A percentile compares a stretch with the other conserved stretches of the same genome.
These are phyloP conservation scores for Circinella umbellata DNA, from an alignment of 371 early-diverging fungal genomes.

Conservation along the genomic window DNA sequence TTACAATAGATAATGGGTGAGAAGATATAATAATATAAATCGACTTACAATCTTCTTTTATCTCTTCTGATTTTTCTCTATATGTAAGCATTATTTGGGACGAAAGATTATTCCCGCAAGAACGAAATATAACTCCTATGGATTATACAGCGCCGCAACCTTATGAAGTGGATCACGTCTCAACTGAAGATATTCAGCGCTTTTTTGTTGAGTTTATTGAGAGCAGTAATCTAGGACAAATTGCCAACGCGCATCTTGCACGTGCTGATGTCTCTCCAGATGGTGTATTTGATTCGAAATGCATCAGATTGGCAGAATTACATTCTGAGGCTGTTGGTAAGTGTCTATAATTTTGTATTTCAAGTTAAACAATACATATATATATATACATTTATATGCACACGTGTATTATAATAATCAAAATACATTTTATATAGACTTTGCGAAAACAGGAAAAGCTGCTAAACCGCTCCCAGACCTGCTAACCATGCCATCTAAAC, in stretches of 20 bases:
- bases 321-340: constrained; percentile 71
- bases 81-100: constrained; percentile 66
- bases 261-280: constrained; percentile 52
- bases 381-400: neutral
- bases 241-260: constrained; percentile 43
- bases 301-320: constrained; percentile 60
- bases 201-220: constrained; percentile 43
- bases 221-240: constrained; percentile 64
- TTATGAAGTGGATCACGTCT: neutral
- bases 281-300: constrained; percentile 44
- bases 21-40: no score
- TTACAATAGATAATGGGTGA: no score
- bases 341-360: constrained; percentile 15
- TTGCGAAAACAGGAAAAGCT: constrained; percentile 68
- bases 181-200: neutral
- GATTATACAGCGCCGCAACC: constrained; percentile 5
- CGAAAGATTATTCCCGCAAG: constrained; percentile 32
- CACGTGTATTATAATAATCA: neutral
- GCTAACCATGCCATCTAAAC: constrained; percentile 14
- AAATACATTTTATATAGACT: constrained; percentile 40
- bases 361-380: constrained; percentile 14
- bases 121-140: constrained; percentile 12
- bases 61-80: neutral
- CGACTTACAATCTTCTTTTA: neutral
- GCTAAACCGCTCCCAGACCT: constrained; percentile 11